These are phyloP conservation scores for Ophiostoma populinum DNA, from an alignment of 2,329 filamentous ascomycete species.

Conservation along the genomic window DNA sequence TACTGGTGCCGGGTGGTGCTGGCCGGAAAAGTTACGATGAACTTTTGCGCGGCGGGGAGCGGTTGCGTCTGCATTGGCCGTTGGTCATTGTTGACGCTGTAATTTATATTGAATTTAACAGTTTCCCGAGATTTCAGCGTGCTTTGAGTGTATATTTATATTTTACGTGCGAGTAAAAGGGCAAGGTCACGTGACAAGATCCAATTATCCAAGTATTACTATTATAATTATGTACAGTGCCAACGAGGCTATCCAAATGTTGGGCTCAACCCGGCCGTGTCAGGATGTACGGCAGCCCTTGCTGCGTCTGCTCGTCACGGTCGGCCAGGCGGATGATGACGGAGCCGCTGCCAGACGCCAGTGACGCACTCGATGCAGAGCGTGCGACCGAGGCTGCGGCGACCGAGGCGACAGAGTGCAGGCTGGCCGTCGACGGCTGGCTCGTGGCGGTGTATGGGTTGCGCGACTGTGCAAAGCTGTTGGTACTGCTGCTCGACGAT, in stretches of 20 bases:
- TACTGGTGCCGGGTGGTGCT: too few species aligned
- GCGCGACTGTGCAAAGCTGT: constrained; percentile 26
- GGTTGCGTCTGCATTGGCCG: constrained; percentile 4
- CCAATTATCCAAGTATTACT: too few species aligned
- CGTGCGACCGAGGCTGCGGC: not conserved
- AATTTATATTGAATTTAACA: constrained; percentile 41
- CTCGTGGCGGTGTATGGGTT: constrained; percentile 23
- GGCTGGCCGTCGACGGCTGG: constrained; percentile 22
- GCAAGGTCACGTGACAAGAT: too few species aligned
- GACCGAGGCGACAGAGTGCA: constrained; percentile 20
- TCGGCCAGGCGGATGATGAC: constrained; percentile 30
- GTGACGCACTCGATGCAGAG: not conserved
- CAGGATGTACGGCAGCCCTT: constrained; percentile 22
- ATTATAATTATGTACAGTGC: not conserved
- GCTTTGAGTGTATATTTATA: constrained; percentile 19
- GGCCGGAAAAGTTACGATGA: constrained; percentile 4
- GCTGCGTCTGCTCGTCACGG: constrained; percentile 15
- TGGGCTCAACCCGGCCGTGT: not conserved
- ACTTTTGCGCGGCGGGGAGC: constrained; percentile 3
- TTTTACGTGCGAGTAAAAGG: too few species aligned
- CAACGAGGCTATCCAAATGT: not conserved
- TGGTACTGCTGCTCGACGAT: constrained; percentile 16
- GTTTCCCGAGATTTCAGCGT: constrained; percentile 22
- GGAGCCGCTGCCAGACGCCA: constrained; percentile 16
- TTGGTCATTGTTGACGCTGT: constrained; percentile 21